Base-by-base conservation (phyloP, 176 grass and related monocot genomes). In the Pontederia paniculata region DNA sequence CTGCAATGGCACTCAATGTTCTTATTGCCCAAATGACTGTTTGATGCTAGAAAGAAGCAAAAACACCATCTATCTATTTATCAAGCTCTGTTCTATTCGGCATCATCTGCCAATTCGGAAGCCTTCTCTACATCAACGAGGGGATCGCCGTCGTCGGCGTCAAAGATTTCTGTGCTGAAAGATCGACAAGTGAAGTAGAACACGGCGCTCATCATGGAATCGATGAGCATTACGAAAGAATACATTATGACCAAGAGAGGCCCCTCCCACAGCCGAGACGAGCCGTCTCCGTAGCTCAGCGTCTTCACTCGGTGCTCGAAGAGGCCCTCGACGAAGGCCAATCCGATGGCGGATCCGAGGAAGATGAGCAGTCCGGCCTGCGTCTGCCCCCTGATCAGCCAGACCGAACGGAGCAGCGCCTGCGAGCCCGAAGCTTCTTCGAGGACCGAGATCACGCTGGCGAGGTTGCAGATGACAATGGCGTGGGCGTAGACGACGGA, bases 291-390 rank as follows among this genome's bases (percentile, higher is more conserved):
- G 42, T 90, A 90, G 68, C 93, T 90, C 60, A 97, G 42, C 37
- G 93, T 97, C 70, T 97, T 97, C 67, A 97, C 93, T 57, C 93
- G 81, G 64, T 97, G 93, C 77, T 97, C 93, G 46, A 97, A 97
- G 23, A 97, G 70, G 9, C 86, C 93, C 55, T 90, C 82, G 12
- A 90, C 86, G 15, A 97, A 90, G 15, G 83, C 68, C 37, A 97
- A 61, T 3, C 86, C 93, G 21, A 97, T 84, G 12, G 80, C 78
- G 21, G 93, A 87, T 1, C 74, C 78, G 19, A 97, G 86, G 68
- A 97, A 97, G 56, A 97, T 88, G 60, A 90, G 65, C 74, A 97
- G 65, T 9, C 93, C 93, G 2, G 79, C 86, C 67, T 97, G 93
- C 10, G 80, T 97, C 63, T 90, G 83, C 9, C 93, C 93, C 7